These are phyloP conservation scores for Amanita muscaria DNA, from an alignment of 768 basidiomycete species.

Conservation along the genomic window DNA sequence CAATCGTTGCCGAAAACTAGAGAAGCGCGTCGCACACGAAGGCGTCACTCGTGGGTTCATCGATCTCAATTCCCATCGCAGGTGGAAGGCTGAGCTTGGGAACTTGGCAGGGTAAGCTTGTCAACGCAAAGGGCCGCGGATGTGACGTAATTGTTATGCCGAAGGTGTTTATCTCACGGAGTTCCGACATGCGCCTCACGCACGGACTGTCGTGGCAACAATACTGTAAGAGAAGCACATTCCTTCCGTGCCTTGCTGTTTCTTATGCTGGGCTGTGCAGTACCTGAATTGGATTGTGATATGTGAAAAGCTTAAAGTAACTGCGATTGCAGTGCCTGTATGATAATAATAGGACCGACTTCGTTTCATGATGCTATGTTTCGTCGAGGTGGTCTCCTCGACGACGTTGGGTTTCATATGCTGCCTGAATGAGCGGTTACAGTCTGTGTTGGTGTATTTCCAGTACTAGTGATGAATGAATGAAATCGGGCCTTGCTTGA, in stretches of 20 bases:
- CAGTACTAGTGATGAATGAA: no score
- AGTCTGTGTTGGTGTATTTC: no score
- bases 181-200: constrained; percentile 63
- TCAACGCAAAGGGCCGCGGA: background rate
- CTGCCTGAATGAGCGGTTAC: no score
- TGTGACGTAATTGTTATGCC: background rate
- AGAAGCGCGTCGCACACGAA: constrained; percentile 93
- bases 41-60: constrained; percentile 74
- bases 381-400: no score
- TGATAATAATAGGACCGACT: no score
- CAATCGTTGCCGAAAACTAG: no score
- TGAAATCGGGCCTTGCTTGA: no score
- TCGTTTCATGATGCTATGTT: no score
- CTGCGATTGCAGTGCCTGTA: no score
- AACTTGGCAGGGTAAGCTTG: constrained; percentile 77
- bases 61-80: constrained; percentile 78
- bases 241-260: background rate
- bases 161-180: constrained; percentile 82
- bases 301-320: no score
- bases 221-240: constrained; percentile 45
- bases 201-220: constrained; percentile 69
- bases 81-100: constrained; percentile 72
- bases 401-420: no score
- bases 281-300: background rate
- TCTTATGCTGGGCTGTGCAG: background rate